phyloP scores from a whole-genome alignment of 805 yeast species.

The Lachancea quebecensis region DNA sequence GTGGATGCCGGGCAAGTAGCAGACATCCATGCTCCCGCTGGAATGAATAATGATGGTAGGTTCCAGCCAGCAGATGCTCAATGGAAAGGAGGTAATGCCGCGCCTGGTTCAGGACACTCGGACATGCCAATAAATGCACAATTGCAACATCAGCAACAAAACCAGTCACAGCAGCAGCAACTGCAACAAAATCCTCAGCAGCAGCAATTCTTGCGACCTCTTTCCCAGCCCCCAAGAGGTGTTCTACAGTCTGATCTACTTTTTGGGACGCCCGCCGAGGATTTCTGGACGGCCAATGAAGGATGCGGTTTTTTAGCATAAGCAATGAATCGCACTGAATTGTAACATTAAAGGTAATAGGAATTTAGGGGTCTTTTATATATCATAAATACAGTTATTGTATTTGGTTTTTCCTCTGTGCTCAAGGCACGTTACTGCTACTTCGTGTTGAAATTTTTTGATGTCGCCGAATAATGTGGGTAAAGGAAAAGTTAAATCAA shows the following conservation, averaged over 20 bases:
- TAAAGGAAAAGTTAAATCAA: background rate
- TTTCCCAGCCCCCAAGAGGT: constrained; percentile 2
- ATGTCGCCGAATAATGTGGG: background rate
- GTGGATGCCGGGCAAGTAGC: background rate
- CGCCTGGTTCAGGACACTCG: no score
- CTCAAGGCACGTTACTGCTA: no score
- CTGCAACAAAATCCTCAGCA: constrained; percentile 5
- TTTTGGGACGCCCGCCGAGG: constrained; percentile 33
- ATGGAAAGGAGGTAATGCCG: background rate
- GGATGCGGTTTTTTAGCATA: constrained; percentile 43
- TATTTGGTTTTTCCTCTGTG: no score
- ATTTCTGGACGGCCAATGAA: constrained; percentile 42
- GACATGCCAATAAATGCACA: background rate
- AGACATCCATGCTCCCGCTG: background rate
- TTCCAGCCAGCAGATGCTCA: no score
- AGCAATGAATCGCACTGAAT: background rate
- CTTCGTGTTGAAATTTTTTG: background rate
- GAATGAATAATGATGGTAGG: no score
- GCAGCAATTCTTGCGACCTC: background rate
- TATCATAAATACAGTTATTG: background rate
- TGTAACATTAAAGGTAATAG: background rate
- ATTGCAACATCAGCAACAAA: constrained; percentile 10
- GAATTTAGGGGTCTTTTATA: no score
- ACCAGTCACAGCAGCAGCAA: constrained; percentile 4
- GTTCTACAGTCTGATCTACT: constrained; percentile 7